Evolutionary conservation across 1,284 basidiomycete species (phyloP), one percentile per base, ranked within the genome.

Genomic region (Rhizoctonia solani): DNA sequence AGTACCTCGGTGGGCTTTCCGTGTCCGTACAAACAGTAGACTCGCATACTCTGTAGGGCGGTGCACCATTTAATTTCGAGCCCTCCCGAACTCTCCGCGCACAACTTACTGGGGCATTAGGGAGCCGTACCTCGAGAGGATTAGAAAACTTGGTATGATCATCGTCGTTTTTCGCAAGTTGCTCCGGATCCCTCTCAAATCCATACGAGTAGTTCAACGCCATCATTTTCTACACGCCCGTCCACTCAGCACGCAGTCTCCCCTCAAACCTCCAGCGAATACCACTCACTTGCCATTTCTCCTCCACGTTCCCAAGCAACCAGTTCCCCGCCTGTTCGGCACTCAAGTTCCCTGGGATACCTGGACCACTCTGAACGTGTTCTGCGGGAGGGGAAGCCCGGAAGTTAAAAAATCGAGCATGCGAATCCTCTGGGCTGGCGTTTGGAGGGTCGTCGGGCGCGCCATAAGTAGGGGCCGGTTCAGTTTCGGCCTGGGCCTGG

Each of bases 1-100:
- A 82, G 73, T 52, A 89, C 90, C 83, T 98, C 97, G 0, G 97
- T 99, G 72, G 95, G 90, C 76, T 98, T 98, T 21, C 97, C 97
- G 71, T 93, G 89, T 0, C 96, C 97, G 77, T 99, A 98, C 8
- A 95, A 83, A 73, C 96, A 98, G 77, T 89, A 93, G 23, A 98
- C 87, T 76, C 91, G 95, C 88, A 98, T 92, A 53, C 69, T 70
- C 54, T 65, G 3, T 25, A 44, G 9, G 19, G 11, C 27, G 42
- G 46, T 27, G n/a, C n/a, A 19, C 46, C 23, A 21, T 27, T 13
- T 13, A 49, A 21, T 27, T 49, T 14, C 46, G n/a, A 11, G 32
- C 32, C n/a, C n/a, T 6, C 14, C 6, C 21, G n/a, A 41, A 52
- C 9, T 2, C 4, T 5, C 5, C 4, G 32, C 32, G 27, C 19